Percentiles rank a stretch among this genome's conserved stretches.
Evolutionary conservation across 306 rosid genomes (phyloP).

Genomic region (Acacia confusa): DNA sequence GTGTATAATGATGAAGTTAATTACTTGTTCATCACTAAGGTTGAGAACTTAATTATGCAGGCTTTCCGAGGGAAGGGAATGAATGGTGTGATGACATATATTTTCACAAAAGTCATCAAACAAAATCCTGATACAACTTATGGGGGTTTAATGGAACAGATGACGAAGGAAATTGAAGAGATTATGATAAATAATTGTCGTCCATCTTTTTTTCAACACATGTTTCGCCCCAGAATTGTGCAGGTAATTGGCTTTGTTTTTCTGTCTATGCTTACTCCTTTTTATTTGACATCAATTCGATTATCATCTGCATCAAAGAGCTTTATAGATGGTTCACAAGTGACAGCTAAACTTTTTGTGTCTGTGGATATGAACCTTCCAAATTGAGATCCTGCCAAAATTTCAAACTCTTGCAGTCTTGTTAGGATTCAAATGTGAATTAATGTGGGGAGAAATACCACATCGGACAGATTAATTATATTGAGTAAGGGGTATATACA

Average conservation of each 20-base stretch:
- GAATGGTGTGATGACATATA: slow-evolving; percentile 77
- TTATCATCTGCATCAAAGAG: not conserved
- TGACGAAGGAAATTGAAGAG: slow-evolving; percentile 31
- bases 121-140: slow-evolving; percentile 43
- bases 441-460: not conserved
- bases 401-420: not conserved
- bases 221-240: slow-evolving; percentile 41
- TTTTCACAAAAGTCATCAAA: slow-evolving; percentile 39
- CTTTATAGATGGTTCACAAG: not conserved
- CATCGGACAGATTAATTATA: not conserved
- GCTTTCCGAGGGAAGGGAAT: slow-evolving; percentile 50
- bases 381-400: not conserved
- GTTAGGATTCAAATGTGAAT: not conserved
- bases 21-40: not conserved
- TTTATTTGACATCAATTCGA: not conserved
- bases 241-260: slow-evolving; percentile 45
- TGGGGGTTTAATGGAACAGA: slow-evolving; percentile 33
- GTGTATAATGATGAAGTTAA: not conserved
- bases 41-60: slow-evolving; percentile 34
- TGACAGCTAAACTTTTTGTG: not conserved
- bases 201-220: slow-evolving; percentile 31
- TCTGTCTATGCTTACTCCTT: not conserved
- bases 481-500: not conserved
- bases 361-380: not conserved
- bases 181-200: slow-evolving; percentile 37